Evolutionary conservation across 2,329 filamentous ascomycete species (phyloP), one percentile per base, ranked within the genome.

Genomic region (Thermomyces lanuginosus): DNA sequence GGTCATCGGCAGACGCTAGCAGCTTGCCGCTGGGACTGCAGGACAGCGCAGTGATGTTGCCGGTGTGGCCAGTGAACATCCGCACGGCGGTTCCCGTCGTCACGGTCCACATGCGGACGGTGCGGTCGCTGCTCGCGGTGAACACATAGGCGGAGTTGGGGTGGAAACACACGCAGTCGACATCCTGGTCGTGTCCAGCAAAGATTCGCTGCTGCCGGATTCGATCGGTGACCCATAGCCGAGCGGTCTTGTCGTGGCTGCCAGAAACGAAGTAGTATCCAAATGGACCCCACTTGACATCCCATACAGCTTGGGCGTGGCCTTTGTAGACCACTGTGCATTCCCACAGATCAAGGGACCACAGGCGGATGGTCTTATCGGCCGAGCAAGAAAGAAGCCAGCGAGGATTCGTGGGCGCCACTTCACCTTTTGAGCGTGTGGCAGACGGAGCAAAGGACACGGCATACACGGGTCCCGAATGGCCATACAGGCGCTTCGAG

Each of bases 71-170:
- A 0, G 80, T 83, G 47, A 95, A 92, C 43, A 95, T 72, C 14
- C 89, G 77, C 4, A 93, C 80, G 18, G 83, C 82, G 35, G 76
- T 74, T 15, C 89, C 89, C 6, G 77, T 86, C 7, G 72, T 68
- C n/a, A 93, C 70, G 6, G 83, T 76, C 89, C 89, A 98, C 86
- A 98, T 95, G 16, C 89, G 76, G 17, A 95, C 80, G 0, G 83
- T 89, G 51, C 86, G 86, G 53, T 98, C 84, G 38, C 79, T 79
- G 8, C 82, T 91, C 3, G 79, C 83, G 0, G 89, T 93, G 53
- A 98, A 93, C 22, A 93, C 62, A 42, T 95, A 98, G 4, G 78
- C 72, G 10, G 81, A 82, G 47, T 98, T 98, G 0, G 86, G 82
- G 44, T 98, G 89, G 73, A 89, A 98, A 8, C 78, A 66, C n/a